phyloP scores from a whole-genome alignment of 2,329 filamentous ascomycete species.

The Colletotrichum sansevieriae region DNA sequence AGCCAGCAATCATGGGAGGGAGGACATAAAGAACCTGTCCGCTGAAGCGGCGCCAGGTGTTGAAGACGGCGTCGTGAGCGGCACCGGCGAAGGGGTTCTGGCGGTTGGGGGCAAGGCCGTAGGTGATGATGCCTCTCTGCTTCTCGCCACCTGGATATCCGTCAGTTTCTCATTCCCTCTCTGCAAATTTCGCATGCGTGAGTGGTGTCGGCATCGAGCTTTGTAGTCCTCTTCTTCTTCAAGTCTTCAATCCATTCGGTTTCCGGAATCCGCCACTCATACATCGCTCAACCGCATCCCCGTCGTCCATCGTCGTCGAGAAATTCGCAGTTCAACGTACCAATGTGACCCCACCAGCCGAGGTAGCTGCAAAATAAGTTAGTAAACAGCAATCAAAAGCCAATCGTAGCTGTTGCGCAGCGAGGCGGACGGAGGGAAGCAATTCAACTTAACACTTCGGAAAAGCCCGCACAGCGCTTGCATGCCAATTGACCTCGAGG shows the following conservation, averaged over 20 bases:
- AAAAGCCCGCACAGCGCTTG: constrained; percentile 50
- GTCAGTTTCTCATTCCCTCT: constrained; percentile 25
- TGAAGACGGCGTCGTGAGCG: constrained; percentile 89
- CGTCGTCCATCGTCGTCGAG: not conserved
- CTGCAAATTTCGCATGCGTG: not conserved
- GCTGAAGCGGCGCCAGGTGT: constrained; percentile 89
- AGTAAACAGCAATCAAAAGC: constrained; percentile 38
- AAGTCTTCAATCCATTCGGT: not conserved
- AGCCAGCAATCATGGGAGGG: constrained; percentile 82
- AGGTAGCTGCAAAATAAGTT: constrained; percentile 69
- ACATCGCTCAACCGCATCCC: constrained; percentile 17
- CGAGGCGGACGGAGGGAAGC: not conserved
- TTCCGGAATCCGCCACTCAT: not conserved
- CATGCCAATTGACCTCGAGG: constrained; percentile 28
- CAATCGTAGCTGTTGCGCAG: constrained; percentile 6
- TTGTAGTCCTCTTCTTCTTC: not conserved
- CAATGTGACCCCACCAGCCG: constrained; percentile 80
- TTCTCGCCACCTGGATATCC: constrained; percentile 63
- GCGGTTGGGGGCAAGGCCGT: constrained; percentile 86
- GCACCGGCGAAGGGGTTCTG: constrained; percentile 88
- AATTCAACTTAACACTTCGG: constrained; percentile 13
- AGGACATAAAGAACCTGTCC: constrained; percentile 90
- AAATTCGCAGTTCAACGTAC: constrained; percentile 57
- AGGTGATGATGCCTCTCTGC: constrained; percentile 76
- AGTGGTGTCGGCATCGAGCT: not conserved